phyloP scores from a whole-genome alignment of 257 asterid genomes.

The Salvia hispanica region DNA sequence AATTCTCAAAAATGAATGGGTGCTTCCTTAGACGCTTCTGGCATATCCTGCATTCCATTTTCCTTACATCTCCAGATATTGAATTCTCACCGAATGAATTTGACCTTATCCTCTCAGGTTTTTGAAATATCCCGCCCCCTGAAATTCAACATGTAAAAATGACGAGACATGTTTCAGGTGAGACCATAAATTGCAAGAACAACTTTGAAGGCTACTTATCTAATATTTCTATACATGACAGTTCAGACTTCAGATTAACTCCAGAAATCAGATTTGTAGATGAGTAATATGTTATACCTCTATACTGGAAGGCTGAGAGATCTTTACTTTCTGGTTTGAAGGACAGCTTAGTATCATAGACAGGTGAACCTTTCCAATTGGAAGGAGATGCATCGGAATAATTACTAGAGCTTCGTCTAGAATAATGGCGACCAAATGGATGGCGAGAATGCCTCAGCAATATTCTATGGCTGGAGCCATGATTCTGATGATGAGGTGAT shows the following conservation, averaged over 20 bases:
- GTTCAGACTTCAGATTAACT: neutral
- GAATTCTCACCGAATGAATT: slow-evolving; percentile 39
- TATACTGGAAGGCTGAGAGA: slow-evolving; percentile 38
- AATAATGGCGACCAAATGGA: slow-evolving; percentile 66
- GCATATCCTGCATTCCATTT: slow-evolving; percentile 67
- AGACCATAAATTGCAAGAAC: neutral
- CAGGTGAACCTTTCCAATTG: slow-evolving; percentile 46
- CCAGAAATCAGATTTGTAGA: neutral
- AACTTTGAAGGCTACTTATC: neutral
- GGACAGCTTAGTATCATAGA: slow-evolving; percentile 41
- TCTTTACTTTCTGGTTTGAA: slow-evolving; percentile 49
- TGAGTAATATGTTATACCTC: slow-evolving; percentile 39
- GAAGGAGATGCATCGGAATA: slow-evolving; percentile 69
- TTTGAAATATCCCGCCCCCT: slow-evolving; percentile 49
- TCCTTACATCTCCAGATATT: slow-evolving; percentile 41
- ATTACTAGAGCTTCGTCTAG: slow-evolving; percentile 56
- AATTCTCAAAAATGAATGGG: slow-evolving; percentile 38
- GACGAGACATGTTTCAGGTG: neutral
- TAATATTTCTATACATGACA: neutral
- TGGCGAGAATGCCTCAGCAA: slow-evolving; percentile 60
- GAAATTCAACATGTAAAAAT: slow-evolving; percentile 26
- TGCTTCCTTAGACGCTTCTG: slow-evolving; percentile 65
- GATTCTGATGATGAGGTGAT: slow-evolving; percentile 49
- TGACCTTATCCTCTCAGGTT: slow-evolving; percentile 54
- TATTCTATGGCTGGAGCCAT: slow-evolving; percentile 49